These are phyloP conservation scores for Raffaelea albimanens DNA, from an alignment of 2,329 filamentous ascomycete species.

Conservation along the genomic window DNA sequence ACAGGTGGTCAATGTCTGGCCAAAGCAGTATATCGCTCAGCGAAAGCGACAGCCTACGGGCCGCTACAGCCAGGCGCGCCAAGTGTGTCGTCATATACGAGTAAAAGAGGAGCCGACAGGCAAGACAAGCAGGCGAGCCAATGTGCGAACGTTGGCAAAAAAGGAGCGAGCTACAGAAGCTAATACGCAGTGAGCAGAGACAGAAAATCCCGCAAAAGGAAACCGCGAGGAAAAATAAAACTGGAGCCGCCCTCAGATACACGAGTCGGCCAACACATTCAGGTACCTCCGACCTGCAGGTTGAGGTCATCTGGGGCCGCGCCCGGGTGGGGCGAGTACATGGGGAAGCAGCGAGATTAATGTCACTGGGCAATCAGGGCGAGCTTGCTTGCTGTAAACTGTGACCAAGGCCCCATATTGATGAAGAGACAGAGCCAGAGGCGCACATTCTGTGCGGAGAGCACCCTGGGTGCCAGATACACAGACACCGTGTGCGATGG, in stretches of 20 bases:
- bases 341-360: slow-evolving; percentile 17
- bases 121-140: neutral
- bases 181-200: too few relatives aligned
- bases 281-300: slow-evolving; percentile 19
- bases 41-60: too few relatives aligned
- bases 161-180: too few relatives aligned
- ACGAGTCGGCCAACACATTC: slow-evolving; percentile 10
- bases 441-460: too few relatives aligned
- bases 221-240: neutral
- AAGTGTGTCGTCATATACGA: too few relatives aligned
- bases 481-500: neutral
- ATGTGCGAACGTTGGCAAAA: neutral
- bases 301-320: slow-evolving; percentile 14
- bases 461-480: neutral
- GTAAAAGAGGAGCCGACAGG: too few relatives aligned
- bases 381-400: neutral
- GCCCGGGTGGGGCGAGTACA: slow-evolving; percentile 17
- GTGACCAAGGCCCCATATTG: too few relatives aligned
- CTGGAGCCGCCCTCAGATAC: slow-evolving; percentile 16
- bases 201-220: slow-evolving; percentile 8
- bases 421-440: too few relatives aligned
- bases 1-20: too few relatives aligned
- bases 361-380: slow-evolving; percentile 13
- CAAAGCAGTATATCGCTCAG: too few relatives aligned
- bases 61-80: too few relatives aligned